Percentiles rank a stretch among this genome's conserved stretches.
Evolutionary conservation across 805 yeast species (phyloP).

Genomic region (Yarrowia sp.): DNA sequence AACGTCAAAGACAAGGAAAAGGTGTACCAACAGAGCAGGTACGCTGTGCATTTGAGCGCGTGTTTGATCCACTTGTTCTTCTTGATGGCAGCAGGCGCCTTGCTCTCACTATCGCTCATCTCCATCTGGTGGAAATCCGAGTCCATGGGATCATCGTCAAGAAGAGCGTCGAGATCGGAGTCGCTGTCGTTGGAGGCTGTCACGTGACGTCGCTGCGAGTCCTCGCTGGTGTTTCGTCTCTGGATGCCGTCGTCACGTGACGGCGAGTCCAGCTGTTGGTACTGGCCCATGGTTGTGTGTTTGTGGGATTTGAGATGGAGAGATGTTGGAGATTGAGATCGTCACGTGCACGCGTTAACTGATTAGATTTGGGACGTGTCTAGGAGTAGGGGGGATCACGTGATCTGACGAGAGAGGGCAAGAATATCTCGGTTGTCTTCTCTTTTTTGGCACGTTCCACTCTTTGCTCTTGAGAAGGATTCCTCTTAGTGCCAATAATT

Average conservation of each 20-base stretch:
- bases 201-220: not conserved
- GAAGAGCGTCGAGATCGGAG: slow-evolving; percentile 29
- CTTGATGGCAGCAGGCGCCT: slow-evolving; percentile 4
- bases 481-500: no score
- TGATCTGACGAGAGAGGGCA: no score
- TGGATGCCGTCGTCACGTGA: not conserved
- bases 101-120: slow-evolving; percentile 25
- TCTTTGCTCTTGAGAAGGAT: no score
- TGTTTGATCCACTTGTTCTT: slow-evolving; percentile 39
- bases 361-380: slow-evolving; percentile 1
- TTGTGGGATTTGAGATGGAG: not conserved
- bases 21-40: slow-evolving; percentile 49
- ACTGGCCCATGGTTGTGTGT: slow-evolving; percentile 22
- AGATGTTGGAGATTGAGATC: no score
- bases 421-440: no score
- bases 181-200: slow-evolving; percentile 13
- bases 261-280: slow-evolving; percentile 33
- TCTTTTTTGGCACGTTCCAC: no score
- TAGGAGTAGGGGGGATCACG: not conserved
- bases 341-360: slow-evolving; percentile 24
- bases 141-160: slow-evolving; percentile 28
- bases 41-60: slow-evolving; percentile 10
- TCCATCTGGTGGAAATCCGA: slow-evolving; percentile 21
- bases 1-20: slow-evolving; percentile 52
- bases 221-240: slow-evolving; percentile 14